Percentiles rank a stretch among this genome's conserved stretches.
Conservation (phyloP, 2,329 filamentous ascomycete genomes). For the Exophiala sideris region DNA sequence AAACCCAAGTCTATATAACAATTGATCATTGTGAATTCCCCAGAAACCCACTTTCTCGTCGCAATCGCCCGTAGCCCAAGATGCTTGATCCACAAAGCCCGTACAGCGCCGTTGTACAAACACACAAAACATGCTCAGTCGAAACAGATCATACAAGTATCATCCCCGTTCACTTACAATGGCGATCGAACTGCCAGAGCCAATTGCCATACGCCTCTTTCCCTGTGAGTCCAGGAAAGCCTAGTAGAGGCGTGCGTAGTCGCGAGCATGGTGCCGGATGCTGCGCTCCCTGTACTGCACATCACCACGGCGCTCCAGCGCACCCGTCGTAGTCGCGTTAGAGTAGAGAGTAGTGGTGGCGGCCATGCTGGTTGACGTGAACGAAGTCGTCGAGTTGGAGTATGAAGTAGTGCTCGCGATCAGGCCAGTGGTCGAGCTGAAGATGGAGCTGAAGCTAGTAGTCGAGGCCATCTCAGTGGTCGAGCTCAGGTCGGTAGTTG, state of each 20-base stretch:
- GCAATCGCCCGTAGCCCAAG: slow-evolving; percentile 1
- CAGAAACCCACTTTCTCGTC: neutral
- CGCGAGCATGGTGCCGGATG: too few species aligned
- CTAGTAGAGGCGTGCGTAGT: too few species aligned
- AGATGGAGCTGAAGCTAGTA: slow-evolving; percentile 7
- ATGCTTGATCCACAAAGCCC: slow-evolving; percentile 2
- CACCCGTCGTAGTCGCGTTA: too few species aligned
- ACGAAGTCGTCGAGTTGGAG: too few species aligned
- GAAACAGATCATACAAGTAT: neutral
- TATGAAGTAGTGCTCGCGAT: too few species aligned
- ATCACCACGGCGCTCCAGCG: too few species aligned
- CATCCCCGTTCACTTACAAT: neutral
- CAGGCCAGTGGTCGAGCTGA: too few species aligned
- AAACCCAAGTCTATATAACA: neutral
- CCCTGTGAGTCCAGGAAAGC: too few species aligned
- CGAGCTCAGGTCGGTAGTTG: too few species aligned
- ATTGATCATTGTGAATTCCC: neutral
- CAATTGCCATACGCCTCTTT: neutral
- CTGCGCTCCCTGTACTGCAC: too few species aligned
- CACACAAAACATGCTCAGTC: neutral
- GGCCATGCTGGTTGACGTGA: too few species aligned
- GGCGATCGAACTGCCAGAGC: neutral
- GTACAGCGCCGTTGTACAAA: neutral
- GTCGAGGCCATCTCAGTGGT: slow-evolving; percentile 8
- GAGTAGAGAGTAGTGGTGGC: too few species aligned